Evolutionary conservation across 176 grass and related monocot species (phyloP).

Genomic region (Avena eriantha): DNA sequence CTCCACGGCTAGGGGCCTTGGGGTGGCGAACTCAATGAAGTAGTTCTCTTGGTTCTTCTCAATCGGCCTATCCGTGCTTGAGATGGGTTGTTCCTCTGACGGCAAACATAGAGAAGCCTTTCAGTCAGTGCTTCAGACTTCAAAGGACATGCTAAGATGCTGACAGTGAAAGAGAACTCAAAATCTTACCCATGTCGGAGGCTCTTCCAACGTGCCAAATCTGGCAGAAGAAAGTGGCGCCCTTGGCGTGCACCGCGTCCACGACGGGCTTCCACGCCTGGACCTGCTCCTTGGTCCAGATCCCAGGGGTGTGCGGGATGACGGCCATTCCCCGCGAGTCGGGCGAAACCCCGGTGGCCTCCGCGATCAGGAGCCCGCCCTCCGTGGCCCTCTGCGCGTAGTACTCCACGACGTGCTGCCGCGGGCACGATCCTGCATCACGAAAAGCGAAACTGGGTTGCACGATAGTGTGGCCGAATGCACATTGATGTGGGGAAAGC

Average conservation of each 20-base stretch:
- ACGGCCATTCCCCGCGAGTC: conserved; percentile 42
- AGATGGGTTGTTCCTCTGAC: conserved; percentile 18
- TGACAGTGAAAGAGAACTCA: background rate
- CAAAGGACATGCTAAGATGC: background rate
- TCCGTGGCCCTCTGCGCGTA: conserved; percentile 64
- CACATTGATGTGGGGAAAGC: background rate
- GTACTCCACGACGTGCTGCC: conserved; percentile 55
- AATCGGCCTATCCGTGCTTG: conserved; percentile 8
- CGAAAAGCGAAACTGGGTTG: background rate
- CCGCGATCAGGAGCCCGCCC: conserved; percentile 63
- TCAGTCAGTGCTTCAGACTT: background rate
- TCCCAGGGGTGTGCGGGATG: conserved; percentile 52
- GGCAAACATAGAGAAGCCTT: background rate
- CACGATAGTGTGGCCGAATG: too few relatives aligned
- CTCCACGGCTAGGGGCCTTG: conserved; percentile 35
- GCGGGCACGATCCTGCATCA: conserved; percentile 60
- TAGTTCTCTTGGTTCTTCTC: conserved; percentile 30
- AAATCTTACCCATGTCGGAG: conserved; percentile 55
- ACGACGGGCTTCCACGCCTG: conserved; percentile 78
- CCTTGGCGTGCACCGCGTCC: conserved; percentile 62
- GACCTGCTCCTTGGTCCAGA: conserved; percentile 72
- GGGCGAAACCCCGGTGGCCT: conserved; percentile 63
- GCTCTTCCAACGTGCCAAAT: conserved; percentile 74
- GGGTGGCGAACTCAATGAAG: conserved; percentile 33
- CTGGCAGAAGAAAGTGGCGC: conserved; percentile 76